A percentile compares a stretch with the other conserved stretches of the same genome.
These are phyloP conservation scores for Solanum neorickii DNA, from an alignment of 257 asterid genomes.

Conservation along the genomic window DNA sequence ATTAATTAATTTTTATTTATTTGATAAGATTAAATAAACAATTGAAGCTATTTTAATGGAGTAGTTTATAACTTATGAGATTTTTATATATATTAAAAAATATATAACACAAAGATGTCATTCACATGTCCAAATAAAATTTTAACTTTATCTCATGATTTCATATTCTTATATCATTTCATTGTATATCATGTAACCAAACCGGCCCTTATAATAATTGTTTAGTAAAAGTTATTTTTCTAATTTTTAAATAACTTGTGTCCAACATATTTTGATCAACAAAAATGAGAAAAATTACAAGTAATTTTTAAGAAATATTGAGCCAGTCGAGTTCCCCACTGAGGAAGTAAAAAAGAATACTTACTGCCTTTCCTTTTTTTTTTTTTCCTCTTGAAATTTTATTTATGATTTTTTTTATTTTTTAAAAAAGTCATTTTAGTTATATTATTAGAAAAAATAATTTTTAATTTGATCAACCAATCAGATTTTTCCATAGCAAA, in stretches of 20 bases:
- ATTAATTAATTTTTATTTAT: no score
- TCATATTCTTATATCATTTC: no score
- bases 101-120: no score
- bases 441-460: no score
- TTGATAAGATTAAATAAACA: no score
- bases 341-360: background rate
- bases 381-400: background rate
- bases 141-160: no score
- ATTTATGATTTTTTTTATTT: no score
- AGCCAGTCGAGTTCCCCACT: background rate
- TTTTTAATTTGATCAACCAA: background rate
- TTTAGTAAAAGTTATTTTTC: background rate
- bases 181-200: fast-evolving
- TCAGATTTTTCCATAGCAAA: background rate
- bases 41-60: no score
- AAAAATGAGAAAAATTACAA: background rate
- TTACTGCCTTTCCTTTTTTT: background rate
- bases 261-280: background rate
- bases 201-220: background rate
- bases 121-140: no score
- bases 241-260: background rate
- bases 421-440: no score
- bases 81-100: no score
- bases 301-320: background rate
- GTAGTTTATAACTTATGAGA: no score